Conservation (phyloP, 495 filamentous ascomycete species). For the Hypoxylon crocopeplum region DNA sequence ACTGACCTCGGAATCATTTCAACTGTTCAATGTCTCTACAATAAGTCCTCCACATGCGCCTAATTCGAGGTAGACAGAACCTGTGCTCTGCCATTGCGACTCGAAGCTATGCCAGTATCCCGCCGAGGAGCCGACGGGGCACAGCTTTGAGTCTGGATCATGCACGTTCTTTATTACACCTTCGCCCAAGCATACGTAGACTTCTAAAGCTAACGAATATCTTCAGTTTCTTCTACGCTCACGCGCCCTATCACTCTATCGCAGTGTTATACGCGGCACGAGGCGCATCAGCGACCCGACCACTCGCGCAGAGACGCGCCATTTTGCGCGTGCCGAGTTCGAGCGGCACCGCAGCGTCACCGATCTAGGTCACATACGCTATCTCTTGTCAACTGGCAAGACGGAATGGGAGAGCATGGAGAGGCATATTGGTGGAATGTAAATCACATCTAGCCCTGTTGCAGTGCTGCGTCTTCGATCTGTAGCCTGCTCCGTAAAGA, state of each 20-base stretch:
- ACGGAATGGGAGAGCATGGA: slow-evolving; percentile 67
- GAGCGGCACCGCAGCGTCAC: slow-evolving; percentile 73
- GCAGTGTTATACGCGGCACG: slow-evolving; percentile 60
- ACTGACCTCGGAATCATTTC: too few species aligned
- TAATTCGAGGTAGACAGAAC: slow-evolving; percentile 8
- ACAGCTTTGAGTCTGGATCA: slow-evolving; percentile 57
- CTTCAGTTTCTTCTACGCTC: slow-evolving; percentile 65
- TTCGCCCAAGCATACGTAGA: neutral
- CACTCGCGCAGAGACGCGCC: slow-evolving; percentile 69
- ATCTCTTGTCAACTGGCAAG: slow-evolving; percentile 63
- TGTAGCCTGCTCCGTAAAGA: slow-evolving; percentile 1
- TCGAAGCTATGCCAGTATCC: slow-evolving; percentile 51
- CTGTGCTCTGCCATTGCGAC: slow-evolving; percentile 21
- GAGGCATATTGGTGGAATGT: slow-evolving; percentile 63
- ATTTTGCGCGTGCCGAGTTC: slow-evolving; percentile 79
- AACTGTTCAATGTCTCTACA: slow-evolving; percentile 13
- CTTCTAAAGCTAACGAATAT: slow-evolving; percentile 15
- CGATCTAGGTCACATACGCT: slow-evolving; percentile 67
- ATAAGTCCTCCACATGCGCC: slow-evolving; percentile 17
- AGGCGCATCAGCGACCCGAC: slow-evolving; percentile 55
- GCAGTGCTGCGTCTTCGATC: slow-evolving; percentile 6
- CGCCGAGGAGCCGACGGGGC: slow-evolving; percentile 43
- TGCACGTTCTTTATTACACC: slow-evolving; percentile 43
- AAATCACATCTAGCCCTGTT: slow-evolving; percentile 15
- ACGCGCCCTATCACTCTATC: slow-evolving; percentile 63